phyloP scores from a whole-genome alignment of 805 yeast species.

The Hanseniaspora nectarophila region DNA sequence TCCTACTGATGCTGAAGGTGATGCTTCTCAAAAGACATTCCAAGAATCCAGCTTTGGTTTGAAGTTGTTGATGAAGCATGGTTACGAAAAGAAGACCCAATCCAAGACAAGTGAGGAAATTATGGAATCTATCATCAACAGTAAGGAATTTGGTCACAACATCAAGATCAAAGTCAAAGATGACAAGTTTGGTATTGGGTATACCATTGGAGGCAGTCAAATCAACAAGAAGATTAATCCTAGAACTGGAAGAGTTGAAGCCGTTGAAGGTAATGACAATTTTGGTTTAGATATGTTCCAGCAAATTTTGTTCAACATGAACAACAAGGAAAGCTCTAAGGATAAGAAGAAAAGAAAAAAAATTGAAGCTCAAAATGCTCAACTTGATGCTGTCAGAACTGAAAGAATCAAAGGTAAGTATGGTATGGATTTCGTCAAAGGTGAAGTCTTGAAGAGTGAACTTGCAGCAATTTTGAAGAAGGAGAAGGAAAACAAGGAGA shows the following conservation, averaged over 20 bases:
- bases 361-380: slow-evolving; percentile 43
- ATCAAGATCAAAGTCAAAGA: slow-evolving; percentile 72
- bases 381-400: slow-evolving; percentile 54
- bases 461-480: slow-evolving; percentile 22
- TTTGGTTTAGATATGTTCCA: slow-evolving; percentile 89
- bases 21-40: slow-evolving; percentile 5
- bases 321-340: slow-evolving; percentile 53
- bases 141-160: slow-evolving; percentile 25
- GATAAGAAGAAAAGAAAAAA: slow-evolving; percentile 13
- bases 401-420: slow-evolving; percentile 68
- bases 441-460: slow-evolving; percentile 62
- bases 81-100: slow-evolving; percentile 10
- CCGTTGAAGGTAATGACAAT: slow-evolving; percentile 43
- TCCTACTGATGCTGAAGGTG: neutral
- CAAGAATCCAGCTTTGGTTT: slow-evolving; percentile 13
- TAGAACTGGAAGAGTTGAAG: slow-evolving; percentile 13
- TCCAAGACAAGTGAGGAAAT: slow-evolving; percentile 13
- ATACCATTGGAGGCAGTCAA: slow-evolving; percentile 34
- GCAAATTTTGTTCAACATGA: slow-evolving; percentile 73
- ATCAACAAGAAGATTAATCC: slow-evolving; percentile 35
- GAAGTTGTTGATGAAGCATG: slow-evolving; percentile 12
- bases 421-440: slow-evolving; percentile 80
- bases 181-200: slow-evolving; percentile 77
- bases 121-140: slow-evolving; percentile 11
- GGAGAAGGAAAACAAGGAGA: slow-evolving; percentile 21